Evolutionary conservation across 2,329 filamentous ascomycete genomes (phyloP).

Genomic region (Xylariaceae sp.): DNA sequence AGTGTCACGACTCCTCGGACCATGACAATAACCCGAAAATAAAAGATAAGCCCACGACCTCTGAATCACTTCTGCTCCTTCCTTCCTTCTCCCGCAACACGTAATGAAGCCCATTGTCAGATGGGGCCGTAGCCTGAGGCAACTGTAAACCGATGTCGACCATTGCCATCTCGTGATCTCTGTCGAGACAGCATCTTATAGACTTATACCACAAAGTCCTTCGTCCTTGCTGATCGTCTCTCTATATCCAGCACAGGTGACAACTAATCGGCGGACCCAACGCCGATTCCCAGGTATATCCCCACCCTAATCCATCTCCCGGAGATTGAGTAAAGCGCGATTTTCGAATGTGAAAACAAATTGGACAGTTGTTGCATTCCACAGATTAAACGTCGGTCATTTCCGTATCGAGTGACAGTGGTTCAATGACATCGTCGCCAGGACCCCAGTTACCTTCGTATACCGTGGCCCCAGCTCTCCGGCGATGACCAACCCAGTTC

Average conservation of each 20-base stretch:
- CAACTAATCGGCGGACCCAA: slow-evolving; percentile 27
- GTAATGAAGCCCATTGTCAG: slow-evolving; percentile 6
- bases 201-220: slow-evolving; percentile 18
- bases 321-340: slow-evolving; percentile 30
- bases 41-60: background rate
- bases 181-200: slow-evolving; percentile 16
- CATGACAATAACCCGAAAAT: background rate
- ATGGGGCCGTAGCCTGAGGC: slow-evolving; percentile 6
- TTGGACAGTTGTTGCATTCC: slow-evolving; percentile 13
- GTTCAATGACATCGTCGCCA: slow-evolving; percentile 44
- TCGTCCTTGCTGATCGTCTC: slow-evolving; percentile 14
- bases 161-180: slow-evolving; percentile 11
- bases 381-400: slow-evolving; percentile 52
- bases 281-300: slow-evolving; percentile 25
- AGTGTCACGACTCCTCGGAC: background rate
- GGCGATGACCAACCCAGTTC: slow-evolving; percentile 70
- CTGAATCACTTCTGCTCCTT: background rate
- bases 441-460: slow-evolving; percentile 97
- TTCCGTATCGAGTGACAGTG: slow-evolving; percentile 45
- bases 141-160: slow-evolving; percentile 2
- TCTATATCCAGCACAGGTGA: slow-evolving; percentile 32
- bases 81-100: background rate
- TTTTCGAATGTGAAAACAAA: slow-evolving; percentile 20
- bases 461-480: slow-evolving; percentile 84
- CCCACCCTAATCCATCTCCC: slow-evolving; percentile 26